Evolutionary conservation across 1,139 yeast species (phyloP), one percentile per base, ranked within the genome.

Genomic region (Kodamaea ohmeri): DNA sequence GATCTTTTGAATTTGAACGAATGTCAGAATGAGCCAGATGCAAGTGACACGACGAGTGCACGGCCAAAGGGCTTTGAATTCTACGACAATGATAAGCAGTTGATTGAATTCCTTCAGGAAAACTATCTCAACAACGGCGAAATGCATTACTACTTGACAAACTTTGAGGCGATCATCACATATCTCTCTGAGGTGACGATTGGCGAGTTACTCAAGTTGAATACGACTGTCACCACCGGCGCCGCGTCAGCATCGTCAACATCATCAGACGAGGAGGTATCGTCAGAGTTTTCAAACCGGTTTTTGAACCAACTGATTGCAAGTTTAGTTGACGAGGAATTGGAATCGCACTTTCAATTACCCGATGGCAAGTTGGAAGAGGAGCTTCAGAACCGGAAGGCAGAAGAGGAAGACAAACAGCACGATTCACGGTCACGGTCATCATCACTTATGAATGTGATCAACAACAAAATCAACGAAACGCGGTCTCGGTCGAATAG

Each of bases 161-260:
- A 70, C 44, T 64, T 69, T 38, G 76, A 70, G 39, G 76, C 76
- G 1, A 62, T 66, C 14, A 51, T 69, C 16, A 61, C 55, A 34
- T 70, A 63, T 48, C 53, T 70, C 32, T 64, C 66, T 42, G 67
- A 61, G 36, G 62, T 67, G 8, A 65, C 71, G 1, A 46, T 65
- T 12, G 49, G 52, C 15, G 74, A 67, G 38, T 49, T 70, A 20
- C 20, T 35, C 18, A 37, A 36, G 25, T 5, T 25, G 18, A 26
- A 29, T 18, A 34, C 33, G 4, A 22, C 21, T 8, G 25, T 30
- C 4, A 21, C 30, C n/a, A 31, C 28, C 25, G 32, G 28, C 16
- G 36, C 38, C 8, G 32, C 37, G 9, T 37, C 38, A 9, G 34
- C 40, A n/a, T 21, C 36, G 2, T 37, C 40, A 4, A 25, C 37